Conservation (phyloP, 176 grass and related monocot species). For the Carex littledalei region DNA sequence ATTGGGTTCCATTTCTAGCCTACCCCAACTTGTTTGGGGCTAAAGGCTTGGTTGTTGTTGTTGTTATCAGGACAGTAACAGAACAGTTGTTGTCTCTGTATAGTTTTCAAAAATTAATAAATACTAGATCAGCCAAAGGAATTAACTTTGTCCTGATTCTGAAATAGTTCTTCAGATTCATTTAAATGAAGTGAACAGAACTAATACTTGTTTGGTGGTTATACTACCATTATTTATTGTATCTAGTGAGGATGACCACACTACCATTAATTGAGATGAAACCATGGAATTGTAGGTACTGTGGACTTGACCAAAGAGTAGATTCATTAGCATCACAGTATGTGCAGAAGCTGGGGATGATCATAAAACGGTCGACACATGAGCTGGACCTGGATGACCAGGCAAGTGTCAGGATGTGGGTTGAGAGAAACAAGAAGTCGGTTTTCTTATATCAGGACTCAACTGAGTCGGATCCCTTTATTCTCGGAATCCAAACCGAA, state of each 20-base stretch:
- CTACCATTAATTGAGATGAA: not conserved
- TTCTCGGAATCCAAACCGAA: constrained; percentile 81
- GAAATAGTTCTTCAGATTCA: not conserved
- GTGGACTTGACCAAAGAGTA: constrained; percentile 47
- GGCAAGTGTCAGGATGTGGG: constrained; percentile 87
- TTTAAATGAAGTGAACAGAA: not conserved
- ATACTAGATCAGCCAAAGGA: not conserved
- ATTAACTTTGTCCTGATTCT: not conserved
- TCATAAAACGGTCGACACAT: constrained; percentile 92
- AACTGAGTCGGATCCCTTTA: constrained; percentile 63
- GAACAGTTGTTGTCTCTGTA: not conserved
- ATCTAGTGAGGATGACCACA: not conserved
- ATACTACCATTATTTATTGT: not conserved
- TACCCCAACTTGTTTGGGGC: too few species aligned
- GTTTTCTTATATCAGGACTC: constrained; percentile 85
- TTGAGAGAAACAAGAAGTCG: constrained; percentile 81
- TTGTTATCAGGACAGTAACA: not conserved
- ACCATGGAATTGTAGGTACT: constrained; percentile 39
- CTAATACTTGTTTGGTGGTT: not conserved
- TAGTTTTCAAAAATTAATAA: not conserved
- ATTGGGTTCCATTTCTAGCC: too few species aligned
- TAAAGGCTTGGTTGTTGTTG: too few species aligned
- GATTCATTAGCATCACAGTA: constrained; percentile 67
- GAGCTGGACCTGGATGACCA: constrained; percentile 82
- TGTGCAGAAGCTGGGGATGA: constrained; percentile 95